phyloP scores from a whole-genome alignment of 805 yeast species.

The Kurtzmaniella cleridarum region DNA sequence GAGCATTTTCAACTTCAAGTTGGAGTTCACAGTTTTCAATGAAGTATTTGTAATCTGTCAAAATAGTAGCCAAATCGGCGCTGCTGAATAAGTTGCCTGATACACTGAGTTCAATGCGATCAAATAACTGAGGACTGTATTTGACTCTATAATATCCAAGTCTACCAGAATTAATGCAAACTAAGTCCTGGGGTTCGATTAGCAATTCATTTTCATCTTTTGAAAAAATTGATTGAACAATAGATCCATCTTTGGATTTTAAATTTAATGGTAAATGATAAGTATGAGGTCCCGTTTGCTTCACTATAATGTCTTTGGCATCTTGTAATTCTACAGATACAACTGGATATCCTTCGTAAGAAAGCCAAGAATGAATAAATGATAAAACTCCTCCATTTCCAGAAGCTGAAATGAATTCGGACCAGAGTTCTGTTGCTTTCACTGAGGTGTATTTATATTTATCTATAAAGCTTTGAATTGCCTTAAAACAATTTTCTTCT shows the following conservation, averaged over 20 bases:
- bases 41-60: slow-evolving; percentile 36
- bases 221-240: slow-evolving; percentile 17
- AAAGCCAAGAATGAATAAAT: slow-evolving; percentile 56
- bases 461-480: slow-evolving; percentile 35
- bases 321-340: slow-evolving; percentile 29
- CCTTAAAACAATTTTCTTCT: slow-evolving; percentile 16
- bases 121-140: slow-evolving; percentile 27
- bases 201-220: slow-evolving; percentile 33
- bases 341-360: slow-evolving; percentile 56
- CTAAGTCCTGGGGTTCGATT: slow-evolving; percentile 21
- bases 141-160: slow-evolving; percentile 45
- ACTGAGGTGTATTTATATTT: slow-evolving; percentile 31
- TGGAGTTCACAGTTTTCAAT: slow-evolving; percentile 25
- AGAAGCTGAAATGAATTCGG: slow-evolving; percentile 24
- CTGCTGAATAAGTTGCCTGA: slow-evolving; percentile 10
- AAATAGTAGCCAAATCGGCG: slow-evolving; percentile 30
- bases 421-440: slow-evolving; percentile 53
- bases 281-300: slow-evolving; percentile 36
- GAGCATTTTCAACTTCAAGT: slow-evolving; percentile 13
- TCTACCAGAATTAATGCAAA: slow-evolving; percentile 40
- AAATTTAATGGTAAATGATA: slow-evolving; percentile 9
- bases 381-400: slow-evolving; percentile 39
- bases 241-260: slow-evolving; percentile 33
- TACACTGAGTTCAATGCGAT: neutral
- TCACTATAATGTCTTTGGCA: slow-evolving; percentile 17